phyloP scores from a whole-genome alignment of 805 yeast genomes.

The Debaryomyces hansenii region DNA sequence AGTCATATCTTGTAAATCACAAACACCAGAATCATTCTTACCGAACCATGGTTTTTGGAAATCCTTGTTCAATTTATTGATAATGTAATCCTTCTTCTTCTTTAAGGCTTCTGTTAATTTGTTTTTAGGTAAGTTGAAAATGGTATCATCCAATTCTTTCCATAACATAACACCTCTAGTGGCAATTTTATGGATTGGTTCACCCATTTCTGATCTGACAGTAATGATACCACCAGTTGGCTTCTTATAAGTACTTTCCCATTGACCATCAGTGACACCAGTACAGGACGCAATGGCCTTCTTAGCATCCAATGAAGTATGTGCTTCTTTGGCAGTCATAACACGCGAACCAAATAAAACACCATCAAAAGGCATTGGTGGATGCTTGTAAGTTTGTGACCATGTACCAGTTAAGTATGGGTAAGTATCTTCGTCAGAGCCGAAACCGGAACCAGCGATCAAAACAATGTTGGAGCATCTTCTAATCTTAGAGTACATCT shows the following conservation, averaged over 20 bases:
- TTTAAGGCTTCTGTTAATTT: conserved; percentile 78
- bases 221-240: conserved; percentile 97
- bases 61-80: conserved; percentile 83
- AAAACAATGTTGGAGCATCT: conserved; percentile 84
- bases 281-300: conserved; percentile 84
- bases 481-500: conserved; percentile 94
- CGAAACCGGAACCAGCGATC: conserved; percentile 98
- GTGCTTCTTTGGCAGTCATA: conserved; percentile 96
- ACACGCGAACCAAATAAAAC: conserved; percentile 93
- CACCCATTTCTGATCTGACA: conserved; percentile 99
- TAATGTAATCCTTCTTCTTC: conserved; percentile 84
- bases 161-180: conserved; percentile 97
- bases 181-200: conserved; percentile 97
- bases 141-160: conserved; percentile 95
- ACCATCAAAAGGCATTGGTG: conserved; percentile 99
- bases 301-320: conserved; percentile 92
- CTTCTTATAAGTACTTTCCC: conserved; percentile 94
- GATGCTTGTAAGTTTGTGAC: conserved; percentile 84
- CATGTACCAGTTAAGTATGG: conserved; percentile 97
- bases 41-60: conserved; percentile 99
- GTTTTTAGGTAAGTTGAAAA: conserved; percentile 87
- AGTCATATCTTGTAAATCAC: conserved; percentile 94
- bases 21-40: conserved; percentile 69
- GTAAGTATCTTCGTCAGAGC: conserved; percentile 94
- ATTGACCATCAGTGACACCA: conserved; percentile 83